Evolutionary conservation across 257 asterid species (phyloP).

Genomic region (Echium plantagineum): DNA sequence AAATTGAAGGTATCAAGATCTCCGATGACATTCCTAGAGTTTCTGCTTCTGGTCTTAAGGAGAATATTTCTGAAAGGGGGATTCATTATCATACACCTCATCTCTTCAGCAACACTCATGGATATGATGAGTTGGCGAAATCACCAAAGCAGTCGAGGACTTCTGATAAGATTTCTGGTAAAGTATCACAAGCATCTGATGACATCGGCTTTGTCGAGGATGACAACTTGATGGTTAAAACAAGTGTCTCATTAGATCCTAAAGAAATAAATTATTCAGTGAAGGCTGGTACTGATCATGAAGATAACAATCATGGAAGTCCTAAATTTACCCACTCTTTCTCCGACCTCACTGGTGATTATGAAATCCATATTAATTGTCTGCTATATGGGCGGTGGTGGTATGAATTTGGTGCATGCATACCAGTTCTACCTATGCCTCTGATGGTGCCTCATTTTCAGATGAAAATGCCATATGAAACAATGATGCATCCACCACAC

Average conservation of each 20-base stretch:
- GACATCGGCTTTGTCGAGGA: slow-evolving; percentile 12
- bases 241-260: slow-evolving; percentile 1
- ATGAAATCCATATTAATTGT: slow-evolving; percentile 26
- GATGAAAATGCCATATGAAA: slow-evolving; percentile 23
- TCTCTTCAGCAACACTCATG: slow-evolving; percentile 21
- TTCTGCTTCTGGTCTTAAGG: slow-evolving; percentile 12
- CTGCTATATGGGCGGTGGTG: slow-evolving; percentile 37
- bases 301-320: slow-evolving; percentile 17
- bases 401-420: slow-evolving; percentile 21
- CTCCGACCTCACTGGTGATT: slow-evolving; percentile 62
- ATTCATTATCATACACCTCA: slow-evolving; percentile 29
- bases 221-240: slow-evolving; percentile 9
- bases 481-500: slow-evolving; percentile 25
- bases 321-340: slow-evolving; percentile 22
- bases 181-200: slow-evolving; percentile 11
- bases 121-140: slow-evolving; percentile 9
- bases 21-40: slow-evolving; percentile 7
- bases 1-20: slow-evolving; percentile 8
- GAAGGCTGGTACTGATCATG: slow-evolving; percentile 9
- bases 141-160: slow-evolving; percentile 16
- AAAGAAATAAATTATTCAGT: slow-evolving; percentile 9
- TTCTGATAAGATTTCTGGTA: slow-evolving; percentile 16
- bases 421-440: slow-evolving; percentile 27
- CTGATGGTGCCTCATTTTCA: slow-evolving; percentile 23
- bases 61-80: slow-evolving; percentile 7